Evolutionary conservation across 2,329 filamentous ascomycete genomes (phyloP).

Genomic region (Pseudodiploospora longispora): DNA sequence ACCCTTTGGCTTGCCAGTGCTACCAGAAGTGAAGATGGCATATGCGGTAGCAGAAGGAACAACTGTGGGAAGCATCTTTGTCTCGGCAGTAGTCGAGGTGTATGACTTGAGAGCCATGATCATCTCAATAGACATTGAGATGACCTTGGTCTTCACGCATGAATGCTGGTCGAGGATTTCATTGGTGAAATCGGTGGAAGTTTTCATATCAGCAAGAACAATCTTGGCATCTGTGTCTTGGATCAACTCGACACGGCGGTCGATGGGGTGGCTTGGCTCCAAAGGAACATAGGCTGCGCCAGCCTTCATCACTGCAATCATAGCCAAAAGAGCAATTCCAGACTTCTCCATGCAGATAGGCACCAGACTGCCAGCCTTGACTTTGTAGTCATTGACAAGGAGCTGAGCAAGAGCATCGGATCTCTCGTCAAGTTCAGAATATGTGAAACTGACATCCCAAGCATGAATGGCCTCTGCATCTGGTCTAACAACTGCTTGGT

Average conservation of each 20-base stretch:
- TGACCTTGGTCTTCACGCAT: no score
- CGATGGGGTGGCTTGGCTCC: conserved; percentile 3
- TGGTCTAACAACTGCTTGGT: background rate
- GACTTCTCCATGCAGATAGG: conserved; percentile 11
- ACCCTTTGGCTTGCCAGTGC: conserved; percentile 50
- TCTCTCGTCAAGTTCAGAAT: background rate
- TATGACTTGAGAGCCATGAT: no score
- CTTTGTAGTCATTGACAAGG: conserved; percentile 1
- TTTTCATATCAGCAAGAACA: background rate
- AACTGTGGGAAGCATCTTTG: no score
- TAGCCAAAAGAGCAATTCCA: conserved; percentile 6
- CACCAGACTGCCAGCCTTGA: conserved; percentile 14
- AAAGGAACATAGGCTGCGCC: conserved; percentile 10
- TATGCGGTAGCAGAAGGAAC: conserved; percentile 20
- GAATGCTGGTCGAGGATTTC: no score
- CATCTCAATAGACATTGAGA: no score
- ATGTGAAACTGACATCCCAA: background rate
- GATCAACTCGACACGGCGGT: background rate
- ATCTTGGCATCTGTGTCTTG: background rate
- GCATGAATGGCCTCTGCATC: background rate
- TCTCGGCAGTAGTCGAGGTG: no score
- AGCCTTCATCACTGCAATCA: conserved; percentile 9
- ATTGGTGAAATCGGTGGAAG: no score
- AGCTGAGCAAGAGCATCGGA: background rate
- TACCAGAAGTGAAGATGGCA: conserved; percentile 53